These are phyloP conservation scores for Heritiera fomes DNA, from an alignment of 345 rosid genomes.

Conservation along the genomic window DNA sequence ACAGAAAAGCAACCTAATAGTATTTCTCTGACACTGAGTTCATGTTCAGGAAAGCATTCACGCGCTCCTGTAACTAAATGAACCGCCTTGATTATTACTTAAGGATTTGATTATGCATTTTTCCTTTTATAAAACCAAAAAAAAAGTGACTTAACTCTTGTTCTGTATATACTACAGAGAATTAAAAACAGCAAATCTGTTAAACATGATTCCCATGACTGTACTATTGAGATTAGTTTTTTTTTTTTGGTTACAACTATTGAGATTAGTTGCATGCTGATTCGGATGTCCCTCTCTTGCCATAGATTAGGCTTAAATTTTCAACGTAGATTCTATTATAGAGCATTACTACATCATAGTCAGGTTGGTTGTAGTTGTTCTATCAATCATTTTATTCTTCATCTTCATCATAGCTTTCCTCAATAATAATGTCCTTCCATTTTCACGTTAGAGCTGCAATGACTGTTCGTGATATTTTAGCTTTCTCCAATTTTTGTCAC, in stretches of 20 bases:
- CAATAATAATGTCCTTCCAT: conserved; percentile 12
- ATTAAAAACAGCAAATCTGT: background rate
- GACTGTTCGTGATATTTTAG: background rate
- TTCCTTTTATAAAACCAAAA: too few species aligned
- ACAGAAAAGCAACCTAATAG: background rate
- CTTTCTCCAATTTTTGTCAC: background rate
- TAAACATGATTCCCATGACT: background rate
- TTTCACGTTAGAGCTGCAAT: background rate
- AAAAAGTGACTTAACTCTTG: background rate
- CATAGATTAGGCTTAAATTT: background rate
- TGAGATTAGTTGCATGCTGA: conserved; percentile 25
- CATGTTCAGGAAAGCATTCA: background rate
- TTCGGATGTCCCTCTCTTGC: conserved; percentile 6
- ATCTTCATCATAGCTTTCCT: conserved; percentile 30
- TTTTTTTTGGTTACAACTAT: too few species aligned
- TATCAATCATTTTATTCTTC: conserved; percentile 35
- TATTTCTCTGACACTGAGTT: background rate
- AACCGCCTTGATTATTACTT: background rate
- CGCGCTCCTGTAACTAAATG: background rate
- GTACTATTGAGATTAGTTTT: conserved; percentile 19
- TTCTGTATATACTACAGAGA: background rate
- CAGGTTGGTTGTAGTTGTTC: conserved; percentile 22
- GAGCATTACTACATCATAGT: conserved; percentile 16
- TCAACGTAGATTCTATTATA: conserved; percentile 15
- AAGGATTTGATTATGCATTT: background rate